Base-by-base conservation (phyloP, 208 protist species). In the Trypanosoma lewisi region DNA sequence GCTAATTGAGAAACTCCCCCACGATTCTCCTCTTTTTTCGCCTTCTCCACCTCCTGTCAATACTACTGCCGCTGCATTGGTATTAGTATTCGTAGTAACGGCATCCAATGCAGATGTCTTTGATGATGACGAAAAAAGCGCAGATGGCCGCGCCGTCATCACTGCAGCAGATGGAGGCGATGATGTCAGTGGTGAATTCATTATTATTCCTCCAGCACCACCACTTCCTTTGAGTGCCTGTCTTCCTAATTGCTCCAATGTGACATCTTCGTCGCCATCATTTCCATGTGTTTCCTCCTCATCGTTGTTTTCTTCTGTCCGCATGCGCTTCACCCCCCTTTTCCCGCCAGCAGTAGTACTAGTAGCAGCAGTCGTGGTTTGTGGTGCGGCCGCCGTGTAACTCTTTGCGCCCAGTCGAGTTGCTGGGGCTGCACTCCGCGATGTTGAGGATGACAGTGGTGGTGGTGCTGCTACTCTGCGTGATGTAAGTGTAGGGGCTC, bases 271-370 rank as follows among this genome's bases (percentile, higher is more conserved):
- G 47, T 53, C 31, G 2, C 28, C 36, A n/a, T 59, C 49, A 30
- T 17, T 7, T 14, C 14, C 19, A 4, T 36, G 1, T 33, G 28
- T 30, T 2, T 54, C 28, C 28, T 33, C 27, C 6, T 50, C 23
- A 21, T 47, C 30, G 2, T 25, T 21, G 1, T 31, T 25, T 21
- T 61, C 23, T 5, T 61, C 39, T 48, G 11, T 31, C 37, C 67
- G 67, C 17, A 57, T 21, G 16, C 67, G 56, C 34, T 72, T 72
- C 19, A n/a, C n/a, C n/a, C n/a, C n/a, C n/a, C n/a, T n/a, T n/a
- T n/a, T n/a, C n/a, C n/a, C n/a, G n/a, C n/a, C n/a, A n/a, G n/a
- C n/a, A n/a, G n/a, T n/a, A n/a, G n/a, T n/a, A n/a, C n/a, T n/a
- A n/a, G n/a, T n/a, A n/a, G n/a, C n/a, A n/a, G n/a, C n/a, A n/a